Conservation (phyloP, 257 asterid genomes). For the Capsicum chinense region DNA sequence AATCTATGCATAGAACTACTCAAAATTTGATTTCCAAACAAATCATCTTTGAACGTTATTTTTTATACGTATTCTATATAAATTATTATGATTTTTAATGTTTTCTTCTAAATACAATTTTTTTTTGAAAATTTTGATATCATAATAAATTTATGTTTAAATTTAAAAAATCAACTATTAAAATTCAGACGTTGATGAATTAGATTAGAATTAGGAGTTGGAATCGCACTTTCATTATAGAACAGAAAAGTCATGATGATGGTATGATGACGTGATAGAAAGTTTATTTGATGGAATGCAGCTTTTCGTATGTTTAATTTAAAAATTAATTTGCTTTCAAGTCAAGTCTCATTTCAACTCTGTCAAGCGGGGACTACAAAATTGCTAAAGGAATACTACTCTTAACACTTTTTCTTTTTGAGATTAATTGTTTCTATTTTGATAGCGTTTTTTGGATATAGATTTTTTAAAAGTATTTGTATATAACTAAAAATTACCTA, state of each 20-base stretch:
- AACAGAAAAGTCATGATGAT: slow-evolving; percentile 32
- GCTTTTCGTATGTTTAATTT: not conserved
- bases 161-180: too few species aligned
- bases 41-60: too few species aligned
- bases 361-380: slow-evolving; percentile 14
- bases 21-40: too few species aligned
- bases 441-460: not conserved
- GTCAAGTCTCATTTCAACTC: slow-evolving; percentile 31
- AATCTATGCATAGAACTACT: too few species aligned
- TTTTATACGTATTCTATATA: too few species aligned
- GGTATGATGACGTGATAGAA: slow-evolving; percentile 30
- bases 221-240: slow-evolving; percentile 20
- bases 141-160: too few species aligned
- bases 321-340: slow-evolving; percentile 31
- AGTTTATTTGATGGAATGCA: not conserved
- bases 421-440: not conserved
- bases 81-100: too few species aligned
- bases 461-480: not conserved
- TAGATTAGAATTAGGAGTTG: not conserved
- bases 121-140: too few species aligned
- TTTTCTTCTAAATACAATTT: too few species aligned
- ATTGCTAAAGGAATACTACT: not conserved
- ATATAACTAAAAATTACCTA: not conserved
- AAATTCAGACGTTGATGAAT: too few species aligned
- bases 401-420: not conserved